A percentile compares a stretch with the other conserved stretches of the same genome.
These are phyloP conservation scores for Pyrenochaeta sp. DNA, from an alignment of 2,329 filamentous ascomycete species.

Conservation along the genomic window DNA sequence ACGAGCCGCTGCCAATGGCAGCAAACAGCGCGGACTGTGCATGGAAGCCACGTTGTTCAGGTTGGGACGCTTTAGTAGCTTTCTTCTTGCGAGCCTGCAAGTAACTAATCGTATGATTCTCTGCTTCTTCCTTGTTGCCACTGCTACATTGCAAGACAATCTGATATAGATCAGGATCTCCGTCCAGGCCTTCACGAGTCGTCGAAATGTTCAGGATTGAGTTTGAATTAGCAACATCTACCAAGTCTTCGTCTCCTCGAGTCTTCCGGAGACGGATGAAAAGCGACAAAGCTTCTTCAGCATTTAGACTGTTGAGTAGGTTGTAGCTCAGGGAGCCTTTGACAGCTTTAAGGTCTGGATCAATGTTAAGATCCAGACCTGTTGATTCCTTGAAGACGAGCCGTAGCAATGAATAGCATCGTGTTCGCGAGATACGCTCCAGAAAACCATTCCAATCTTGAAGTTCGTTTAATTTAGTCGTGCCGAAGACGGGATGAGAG, in stretches of 20 bases:
- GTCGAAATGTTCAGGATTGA: slow-evolving; percentile 11
- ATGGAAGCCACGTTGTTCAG: slow-evolving; percentile 38
- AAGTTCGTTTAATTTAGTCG: neutral
- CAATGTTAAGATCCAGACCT: slow-evolving; percentile 25
- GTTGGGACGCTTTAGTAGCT: slow-evolving; percentile 31
- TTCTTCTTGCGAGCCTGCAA: slow-evolving; percentile 32
- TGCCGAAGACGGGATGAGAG: slow-evolving; percentile 9
- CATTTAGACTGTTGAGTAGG: slow-evolving; percentile 18
- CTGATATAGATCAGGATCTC: slow-evolving; percentile 28
- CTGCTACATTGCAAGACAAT: slow-evolving; percentile 19
- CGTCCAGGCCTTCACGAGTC: neutral
- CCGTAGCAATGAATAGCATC: slow-evolving; percentile 28
- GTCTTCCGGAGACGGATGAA: slow-evolving; percentile 29
- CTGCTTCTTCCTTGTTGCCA: slow-evolving; percentile 17
- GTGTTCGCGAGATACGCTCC: slow-evolving; percentile 7
- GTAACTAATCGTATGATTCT: slow-evolving; percentile 10
- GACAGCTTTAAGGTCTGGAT: slow-evolving; percentile 20
- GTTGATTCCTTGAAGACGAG: slow-evolving; percentile 22
- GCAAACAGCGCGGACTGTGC: slow-evolving; percentile 38
- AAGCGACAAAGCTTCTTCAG: slow-evolving; percentile 25
- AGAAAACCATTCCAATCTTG: slow-evolving; percentile 12
- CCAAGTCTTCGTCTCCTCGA: slow-evolving; percentile 26
- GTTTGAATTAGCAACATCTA: slow-evolving; percentile 3
- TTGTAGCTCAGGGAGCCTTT: slow-evolving; percentile 6
- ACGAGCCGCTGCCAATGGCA: slow-evolving; percentile 45